Conservation (phyloP, 805 yeast genomes). For the Isabelozyma heimii region DNA sequence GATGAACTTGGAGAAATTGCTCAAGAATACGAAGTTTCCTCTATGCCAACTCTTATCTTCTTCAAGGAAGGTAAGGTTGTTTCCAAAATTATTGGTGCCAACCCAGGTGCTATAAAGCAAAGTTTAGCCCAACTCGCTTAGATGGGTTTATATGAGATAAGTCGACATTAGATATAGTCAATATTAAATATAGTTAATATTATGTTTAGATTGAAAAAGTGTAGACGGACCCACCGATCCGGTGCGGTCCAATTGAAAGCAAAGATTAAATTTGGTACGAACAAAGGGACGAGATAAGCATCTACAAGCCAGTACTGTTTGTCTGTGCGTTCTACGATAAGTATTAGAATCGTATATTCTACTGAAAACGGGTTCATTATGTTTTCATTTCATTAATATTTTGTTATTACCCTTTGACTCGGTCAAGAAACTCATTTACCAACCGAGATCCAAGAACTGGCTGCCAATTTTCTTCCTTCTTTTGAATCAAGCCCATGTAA, state of each 20-base stretch:
- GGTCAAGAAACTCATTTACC: conserved; percentile 8
- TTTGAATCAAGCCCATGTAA: conserved; percentile 8
- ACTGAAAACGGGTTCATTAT: background rate
- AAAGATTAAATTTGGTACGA: too few species aligned
- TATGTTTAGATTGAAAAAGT: background rate
- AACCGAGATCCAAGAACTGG: conserved; percentile 7
- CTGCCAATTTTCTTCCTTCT: conserved; percentile 4
- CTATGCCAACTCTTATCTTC: conserved; percentile 66
- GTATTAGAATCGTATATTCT: background rate
- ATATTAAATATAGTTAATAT: background rate
- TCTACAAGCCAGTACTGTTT: too few species aligned
- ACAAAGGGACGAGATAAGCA: too few species aligned
- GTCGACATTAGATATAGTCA: too few species aligned
- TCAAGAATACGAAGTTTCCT: conserved; percentile 53
- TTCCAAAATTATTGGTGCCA: conserved; percentile 84
- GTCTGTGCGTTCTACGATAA: too few species aligned
- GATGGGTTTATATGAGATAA: too few species aligned
- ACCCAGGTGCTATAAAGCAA: conserved; percentile 78
- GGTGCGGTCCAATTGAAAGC: too few species aligned
- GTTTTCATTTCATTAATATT: background rate
- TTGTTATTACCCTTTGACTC: background rate
- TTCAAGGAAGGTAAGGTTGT: conserved; percentile 82
- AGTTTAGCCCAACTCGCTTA: conserved; percentile 55
- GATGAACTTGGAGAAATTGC: conserved; percentile 80
- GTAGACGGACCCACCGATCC: background rate